Conservation (phyloP, 1,284 basidiomycete genomes). For the Wallemia ichthyophaga region DNA sequence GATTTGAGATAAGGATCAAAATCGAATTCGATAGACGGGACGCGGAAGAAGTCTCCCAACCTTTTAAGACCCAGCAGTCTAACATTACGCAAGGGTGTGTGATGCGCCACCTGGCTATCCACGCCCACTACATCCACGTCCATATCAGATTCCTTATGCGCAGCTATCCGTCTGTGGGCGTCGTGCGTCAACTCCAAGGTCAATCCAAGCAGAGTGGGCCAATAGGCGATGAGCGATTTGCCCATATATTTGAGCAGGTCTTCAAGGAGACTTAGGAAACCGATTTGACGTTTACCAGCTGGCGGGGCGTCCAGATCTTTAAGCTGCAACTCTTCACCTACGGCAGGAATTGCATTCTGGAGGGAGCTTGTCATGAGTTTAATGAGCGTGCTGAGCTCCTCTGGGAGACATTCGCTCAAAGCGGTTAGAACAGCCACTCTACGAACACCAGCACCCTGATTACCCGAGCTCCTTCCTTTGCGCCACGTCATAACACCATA, state of each 20-base stretch:
- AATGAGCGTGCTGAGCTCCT: constrained; percentile 47
- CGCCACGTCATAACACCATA: constrained; percentile 73
- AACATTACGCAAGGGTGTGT: constrained; percentile 24
- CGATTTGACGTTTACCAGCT: constrained; percentile 41
- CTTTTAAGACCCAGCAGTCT: constrained; percentile 62
- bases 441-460: constrained; percentile 31
- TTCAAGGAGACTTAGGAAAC: constrained; percentile 53
- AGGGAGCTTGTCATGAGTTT: constrained; percentile 75
- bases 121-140: constrained; percentile 15
- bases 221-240: constrained; percentile 31
- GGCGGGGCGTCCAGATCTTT: constrained; percentile 2
- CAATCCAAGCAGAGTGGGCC: constrained; percentile 39
- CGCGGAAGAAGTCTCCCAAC: constrained; percentile 57
- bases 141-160: constrained; percentile 13
- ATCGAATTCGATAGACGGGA: constrained; percentile 32
- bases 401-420: constrained; percentile 35
- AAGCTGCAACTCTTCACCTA: constrained; percentile 2
- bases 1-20: constrained; percentile 37
- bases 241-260: constrained; percentile 56
- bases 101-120: constrained; percentile 11
- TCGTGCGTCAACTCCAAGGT: constrained; percentile 32
- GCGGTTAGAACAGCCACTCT: constrained; percentile 44
- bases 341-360: constrained; percentile 11
- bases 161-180: constrained; percentile 28
- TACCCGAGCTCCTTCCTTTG: constrained; percentile 28